Evolutionary conservation across 495 filamentous ascomycete species (phyloP).

Genomic region (Neurospora sp.): DNA sequence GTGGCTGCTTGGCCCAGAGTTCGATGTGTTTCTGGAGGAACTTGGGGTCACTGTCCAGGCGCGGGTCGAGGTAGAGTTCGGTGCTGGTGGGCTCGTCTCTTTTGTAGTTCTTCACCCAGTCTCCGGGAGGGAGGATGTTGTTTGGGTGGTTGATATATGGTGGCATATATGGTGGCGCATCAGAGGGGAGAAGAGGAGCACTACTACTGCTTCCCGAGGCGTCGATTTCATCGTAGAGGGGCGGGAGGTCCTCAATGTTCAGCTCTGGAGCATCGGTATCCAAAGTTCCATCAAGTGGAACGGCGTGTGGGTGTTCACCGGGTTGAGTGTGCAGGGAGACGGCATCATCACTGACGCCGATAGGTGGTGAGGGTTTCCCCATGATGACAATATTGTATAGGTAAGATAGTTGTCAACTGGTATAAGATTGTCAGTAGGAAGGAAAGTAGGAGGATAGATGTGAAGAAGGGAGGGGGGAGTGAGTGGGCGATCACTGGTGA

Average conservation of each 20-base stretch:
- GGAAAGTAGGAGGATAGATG: background rate
- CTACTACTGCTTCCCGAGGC: conserved; percentile 7
- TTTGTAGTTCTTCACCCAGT: conserved; percentile 6
- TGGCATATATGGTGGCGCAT: background rate
- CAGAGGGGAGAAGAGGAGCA: conserved; percentile 14
- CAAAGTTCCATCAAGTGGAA: conserved; percentile 6
- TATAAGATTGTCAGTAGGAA: background rate
- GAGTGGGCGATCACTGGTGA: background rate
- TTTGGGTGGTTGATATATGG: conserved; percentile 1
- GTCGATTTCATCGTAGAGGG: conserved; percentile 23
- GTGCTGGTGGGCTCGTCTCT: conserved; percentile 17
- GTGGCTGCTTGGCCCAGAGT: conserved; percentile 30
- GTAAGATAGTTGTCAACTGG: background rate
- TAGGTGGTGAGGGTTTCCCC: conserved; percentile 13
- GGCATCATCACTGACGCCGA: conserved; percentile 12
- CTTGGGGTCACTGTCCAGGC: conserved; percentile 30
- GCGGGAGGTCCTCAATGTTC: conserved; percentile 23
- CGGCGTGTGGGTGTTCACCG: background rate
- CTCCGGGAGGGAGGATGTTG: background rate
- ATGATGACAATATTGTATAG: conserved; percentile 4
- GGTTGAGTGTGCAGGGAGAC: conserved; percentile 20
- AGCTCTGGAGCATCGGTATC: conserved; percentile 25
- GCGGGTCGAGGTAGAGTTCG: conserved; percentile 26
- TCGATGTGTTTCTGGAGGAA: conserved; percentile 34
- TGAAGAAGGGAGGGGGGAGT: background rate